phyloP scores from a whole-genome alignment of 2,329 filamentous ascomycete species.

The Penicillium sp. region DNA sequence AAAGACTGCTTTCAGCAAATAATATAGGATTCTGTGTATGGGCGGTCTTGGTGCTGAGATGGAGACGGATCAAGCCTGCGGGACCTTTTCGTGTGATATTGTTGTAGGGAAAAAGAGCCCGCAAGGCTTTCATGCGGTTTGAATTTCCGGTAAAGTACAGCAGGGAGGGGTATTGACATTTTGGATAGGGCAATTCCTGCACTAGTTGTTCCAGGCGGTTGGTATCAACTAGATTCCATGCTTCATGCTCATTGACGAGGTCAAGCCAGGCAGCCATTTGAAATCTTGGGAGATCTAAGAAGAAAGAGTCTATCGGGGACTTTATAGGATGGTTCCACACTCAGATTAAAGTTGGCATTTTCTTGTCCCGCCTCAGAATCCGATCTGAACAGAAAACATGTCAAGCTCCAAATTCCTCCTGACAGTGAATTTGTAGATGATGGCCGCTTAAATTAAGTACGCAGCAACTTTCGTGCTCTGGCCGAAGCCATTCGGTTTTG shows the following conservation, averaged over 20 bases:
- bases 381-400: too few relatives aligned
- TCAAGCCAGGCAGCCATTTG: slow-evolving; percentile 19
- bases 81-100: slow-evolving; percentile 14
- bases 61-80: slow-evolving; percentile 9
- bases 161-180: slow-evolving; percentile 14
- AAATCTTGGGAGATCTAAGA: not conserved
- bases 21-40: too few relatives aligned
- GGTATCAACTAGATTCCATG: slow-evolving; percentile 17
- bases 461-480: too few relatives aligned
- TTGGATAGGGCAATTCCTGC: slow-evolving; percentile 10
- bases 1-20: too few relatives aligned
- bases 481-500: too few relatives aligned
- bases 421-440: too few relatives aligned
- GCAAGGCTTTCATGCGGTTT: slow-evolving; percentile 14
- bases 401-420: too few relatives aligned
- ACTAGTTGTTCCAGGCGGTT: slow-evolving; percentile 13
- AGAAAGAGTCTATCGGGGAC: not conserved
- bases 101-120: slow-evolving; percentile 17
- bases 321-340: too few relatives aligned
- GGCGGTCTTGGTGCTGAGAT: slow-evolving; percentile 13
- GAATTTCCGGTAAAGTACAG: slow-evolving; percentile 15
- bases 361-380: too few relatives aligned
- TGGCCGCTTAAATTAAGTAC: too few relatives aligned
- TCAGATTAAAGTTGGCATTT: too few relatives aligned
- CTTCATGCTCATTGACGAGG: slow-evolving; percentile 5